Conservation (phyloP, 345 rosid genomes). For the Durio zibethinus region DNA sequence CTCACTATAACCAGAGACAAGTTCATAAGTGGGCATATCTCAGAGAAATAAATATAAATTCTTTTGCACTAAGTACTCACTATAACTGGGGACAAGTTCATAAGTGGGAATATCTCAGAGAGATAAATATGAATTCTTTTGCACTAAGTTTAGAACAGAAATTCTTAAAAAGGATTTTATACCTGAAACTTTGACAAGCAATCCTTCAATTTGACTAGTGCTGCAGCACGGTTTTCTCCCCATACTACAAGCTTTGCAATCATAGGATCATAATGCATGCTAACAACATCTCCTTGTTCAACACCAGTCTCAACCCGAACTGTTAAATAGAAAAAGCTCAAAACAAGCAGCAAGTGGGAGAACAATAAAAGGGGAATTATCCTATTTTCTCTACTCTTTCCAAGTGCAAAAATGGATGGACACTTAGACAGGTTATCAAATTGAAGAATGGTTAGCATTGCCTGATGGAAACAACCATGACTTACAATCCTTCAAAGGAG, state of each 20-base stretch:
- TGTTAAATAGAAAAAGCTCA: constrained; percentile 25
- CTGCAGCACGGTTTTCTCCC: constrained; percentile 81
- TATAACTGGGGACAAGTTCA: constrained; percentile 12
- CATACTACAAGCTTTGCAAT: constrained; percentile 96
- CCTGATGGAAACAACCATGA: constrained; percentile 9
- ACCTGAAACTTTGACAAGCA: constrained; percentile 89
- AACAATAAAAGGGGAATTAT: background rate
- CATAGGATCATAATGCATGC: constrained; percentile 99
- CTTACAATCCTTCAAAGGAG: background rate
- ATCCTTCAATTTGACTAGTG: constrained; percentile 82
- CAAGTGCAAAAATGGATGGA: background rate
- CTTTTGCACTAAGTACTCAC: constrained; percentile 3
- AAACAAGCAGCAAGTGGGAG: constrained; percentile 11
- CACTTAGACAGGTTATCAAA: background rate
- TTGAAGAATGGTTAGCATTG: constrained; percentile 1
- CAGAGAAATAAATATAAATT: background rate
- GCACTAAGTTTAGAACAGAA: constrained; percentile 8
- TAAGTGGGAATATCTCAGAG: background rate
- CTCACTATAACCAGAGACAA: constrained; percentile 10
- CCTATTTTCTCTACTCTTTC: constrained; percentile 10
- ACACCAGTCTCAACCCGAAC: constrained; percentile 97
- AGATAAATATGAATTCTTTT: background rate
- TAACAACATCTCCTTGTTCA: constrained; percentile 83
- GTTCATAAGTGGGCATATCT: constrained; percentile 1
- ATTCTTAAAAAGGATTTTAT: constrained; percentile 5